phyloP scores from a whole-genome alignment of 129 eudicot species.

The Pulicaria dysenterica region DNA sequence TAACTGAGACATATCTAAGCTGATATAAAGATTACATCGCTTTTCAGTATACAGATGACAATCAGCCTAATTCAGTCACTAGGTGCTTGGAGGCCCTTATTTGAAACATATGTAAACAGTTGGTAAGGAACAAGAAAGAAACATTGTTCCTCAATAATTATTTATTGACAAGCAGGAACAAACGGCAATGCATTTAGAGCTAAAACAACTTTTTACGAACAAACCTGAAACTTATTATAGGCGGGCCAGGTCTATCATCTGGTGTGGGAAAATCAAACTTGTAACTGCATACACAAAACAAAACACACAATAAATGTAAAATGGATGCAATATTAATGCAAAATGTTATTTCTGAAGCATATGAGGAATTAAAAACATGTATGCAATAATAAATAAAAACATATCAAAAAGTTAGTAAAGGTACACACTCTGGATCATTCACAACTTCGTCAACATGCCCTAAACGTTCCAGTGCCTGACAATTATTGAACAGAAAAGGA shows the following conservation, averaged over 20 bases:
- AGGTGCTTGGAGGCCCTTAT: no score
- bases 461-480: slow-evolving; percentile 90
- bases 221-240: slow-evolving; percentile 98
- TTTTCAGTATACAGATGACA: neutral
- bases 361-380: neutral
- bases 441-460: slow-evolving; percentile 89
- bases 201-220: slow-evolving; percentile 17
- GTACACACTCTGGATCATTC: slow-evolving; percentile 93
- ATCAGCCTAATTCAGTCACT: neutral
- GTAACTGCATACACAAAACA: slow-evolving; percentile 61
- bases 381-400: neutral
- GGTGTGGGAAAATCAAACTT: slow-evolving; percentile 98
- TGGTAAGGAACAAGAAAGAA: slow-evolving; percentile 14
- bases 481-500: slow-evolving; percentile 18
- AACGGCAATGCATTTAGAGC: slow-evolving; percentile 9
- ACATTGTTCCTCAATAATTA: slow-evolving; percentile 13
- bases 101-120: slow-evolving; percentile 3
- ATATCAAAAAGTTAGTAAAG: slow-evolving; percentile 27
- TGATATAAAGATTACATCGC: neutral
- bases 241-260: slow-evolving; percentile 95
- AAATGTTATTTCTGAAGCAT: slow-evolving; percentile 10
- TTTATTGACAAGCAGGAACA: slow-evolving; percentile 6
- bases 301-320: neutral
- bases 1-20: neutral
- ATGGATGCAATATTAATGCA: slow-evolving; percentile 4